These are phyloP conservation scores for Pyrenula aspistea DNA, from an alignment of 495 filamentous ascomycete species.

Conservation along the genomic window DNA sequence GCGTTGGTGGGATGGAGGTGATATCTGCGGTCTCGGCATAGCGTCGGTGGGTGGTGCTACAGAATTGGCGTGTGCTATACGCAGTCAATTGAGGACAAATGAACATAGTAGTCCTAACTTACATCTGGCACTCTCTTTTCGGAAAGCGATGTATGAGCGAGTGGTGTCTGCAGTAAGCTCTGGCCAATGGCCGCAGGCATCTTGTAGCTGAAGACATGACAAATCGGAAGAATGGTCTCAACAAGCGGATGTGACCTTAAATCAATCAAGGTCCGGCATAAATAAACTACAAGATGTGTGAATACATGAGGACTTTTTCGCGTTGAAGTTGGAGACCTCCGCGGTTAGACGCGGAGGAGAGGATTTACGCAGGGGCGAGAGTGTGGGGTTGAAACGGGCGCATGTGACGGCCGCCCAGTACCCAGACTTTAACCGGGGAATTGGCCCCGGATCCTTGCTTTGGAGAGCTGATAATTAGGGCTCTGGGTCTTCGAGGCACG, in stretches of 20 bases:
- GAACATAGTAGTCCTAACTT: background rate
- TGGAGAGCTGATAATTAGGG: too few species aligned
- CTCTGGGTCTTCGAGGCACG: too few species aligned
- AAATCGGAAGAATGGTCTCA: too few species aligned
- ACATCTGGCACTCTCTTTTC: background rate
- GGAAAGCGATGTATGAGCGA: background rate
- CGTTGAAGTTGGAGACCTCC: background rate
- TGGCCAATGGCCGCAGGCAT: background rate
- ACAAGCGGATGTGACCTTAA: too few species aligned
- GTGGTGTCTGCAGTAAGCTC: background rate
- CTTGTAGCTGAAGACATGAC: background rate
- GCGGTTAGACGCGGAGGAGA: background rate
- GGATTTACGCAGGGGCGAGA: background rate
- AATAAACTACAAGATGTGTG: too few species aligned
- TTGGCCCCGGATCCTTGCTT: too few species aligned
- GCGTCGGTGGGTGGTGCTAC: conserved; percentile 51
- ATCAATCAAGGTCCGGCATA: too few species aligned
- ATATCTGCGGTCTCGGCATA: conserved; percentile 46
- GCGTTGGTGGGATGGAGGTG: conserved; percentile 67
- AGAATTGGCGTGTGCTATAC: conserved; percentile 50
- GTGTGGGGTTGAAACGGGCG: background rate
- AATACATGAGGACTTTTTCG: too few species aligned
- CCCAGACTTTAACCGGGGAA: too few species aligned
- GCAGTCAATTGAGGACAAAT: conserved; percentile 8
- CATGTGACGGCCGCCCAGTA: too few species aligned